These are phyloP conservation scores for Entoloma clypeatum DNA, from an alignment of 1,284 basidiomycete genomes.

Conservation along the genomic window DNA sequence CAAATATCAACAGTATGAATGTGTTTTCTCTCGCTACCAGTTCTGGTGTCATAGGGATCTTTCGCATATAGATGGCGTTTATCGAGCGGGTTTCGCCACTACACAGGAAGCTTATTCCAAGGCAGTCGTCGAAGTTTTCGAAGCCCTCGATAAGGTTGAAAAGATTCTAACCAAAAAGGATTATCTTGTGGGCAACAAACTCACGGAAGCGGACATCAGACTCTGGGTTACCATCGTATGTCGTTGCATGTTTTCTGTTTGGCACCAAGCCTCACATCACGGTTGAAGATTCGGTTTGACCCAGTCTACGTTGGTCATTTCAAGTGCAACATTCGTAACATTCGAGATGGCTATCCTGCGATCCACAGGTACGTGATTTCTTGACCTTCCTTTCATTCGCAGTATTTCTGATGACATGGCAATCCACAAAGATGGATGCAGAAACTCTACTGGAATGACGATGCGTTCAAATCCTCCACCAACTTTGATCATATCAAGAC, in stretches of 20 bases:
- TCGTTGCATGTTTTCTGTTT: conserved; percentile 11
- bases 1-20: conserved; percentile 71
- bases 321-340: conserved; percentile 87
- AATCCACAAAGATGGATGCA: conserved; percentile 64
- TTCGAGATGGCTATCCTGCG: conserved; percentile 77
- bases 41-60: neutral
- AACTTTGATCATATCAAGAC: conserved; percentile 88
- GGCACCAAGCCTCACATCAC: neutral
- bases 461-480: conserved; percentile 87
- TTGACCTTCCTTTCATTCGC: neutral
- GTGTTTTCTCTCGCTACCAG: neutral
- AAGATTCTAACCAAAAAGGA: conserved; percentile 73
- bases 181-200: conserved; percentile 74
- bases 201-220: conserved; percentile 92
- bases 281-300: conserved; percentile 55
- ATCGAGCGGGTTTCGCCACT: conserved; percentile 87
- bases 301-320: conserved; percentile 90
- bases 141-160: conserved; percentile 80
- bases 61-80: conserved; percentile 65
- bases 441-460: conserved; percentile 87
- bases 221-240: conserved; percentile 89
- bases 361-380: conserved; percentile 56
- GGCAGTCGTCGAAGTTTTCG: conserved; percentile 71
- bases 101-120: conserved; percentile 80
- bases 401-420: neutral